Evolutionary conservation across 306 rosid species (phyloP).

Genomic region (Dryas alaskensis): DNA sequence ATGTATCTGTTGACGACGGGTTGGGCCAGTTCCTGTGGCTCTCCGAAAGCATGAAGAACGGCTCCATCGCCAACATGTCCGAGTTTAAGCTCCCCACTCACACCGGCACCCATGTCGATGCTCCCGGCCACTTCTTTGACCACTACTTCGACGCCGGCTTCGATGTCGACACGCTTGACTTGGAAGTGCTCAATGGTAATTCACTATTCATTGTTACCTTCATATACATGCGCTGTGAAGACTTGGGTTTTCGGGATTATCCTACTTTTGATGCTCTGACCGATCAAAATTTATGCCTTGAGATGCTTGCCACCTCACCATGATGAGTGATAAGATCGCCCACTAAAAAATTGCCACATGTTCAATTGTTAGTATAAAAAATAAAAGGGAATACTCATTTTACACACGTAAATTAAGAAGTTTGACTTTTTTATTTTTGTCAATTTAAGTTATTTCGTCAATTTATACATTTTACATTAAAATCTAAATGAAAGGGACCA

Average conservation of each 20-base stretch:
- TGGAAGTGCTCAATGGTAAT: conserved; percentile 69
- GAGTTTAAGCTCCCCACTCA: conserved; percentile 61
- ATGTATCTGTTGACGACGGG: conserved; percentile 48
- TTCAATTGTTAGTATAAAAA: too few species aligned
- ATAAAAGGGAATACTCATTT: too few species aligned
- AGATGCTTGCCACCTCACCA: too few species aligned
- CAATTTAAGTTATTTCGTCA: too few species aligned
- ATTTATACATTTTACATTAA: too few species aligned
- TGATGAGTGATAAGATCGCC: too few species aligned
- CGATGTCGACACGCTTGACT: conserved; percentile 73
- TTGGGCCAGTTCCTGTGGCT: conserved; percentile 75
- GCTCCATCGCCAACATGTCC: conserved; percentile 60
- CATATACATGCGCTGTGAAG: neutral
- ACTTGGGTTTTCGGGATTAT: neutral
- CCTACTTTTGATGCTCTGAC: too few species aligned
- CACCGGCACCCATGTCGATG: conserved; percentile 85
- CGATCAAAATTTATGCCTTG: neutral
- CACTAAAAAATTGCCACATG: too few species aligned
- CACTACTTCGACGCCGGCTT: conserved; percentile 82
- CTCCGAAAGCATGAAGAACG: conserved; percentile 69
- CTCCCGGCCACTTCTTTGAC: conserved; percentile 77
- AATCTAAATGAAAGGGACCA: too few species aligned
- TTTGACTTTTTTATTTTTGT: too few species aligned
- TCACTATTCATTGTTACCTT: neutral
- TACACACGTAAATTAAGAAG: too few species aligned